Base-by-base conservation (phyloP, 345 rosid genomes). In the Populus tremula region DNA sequence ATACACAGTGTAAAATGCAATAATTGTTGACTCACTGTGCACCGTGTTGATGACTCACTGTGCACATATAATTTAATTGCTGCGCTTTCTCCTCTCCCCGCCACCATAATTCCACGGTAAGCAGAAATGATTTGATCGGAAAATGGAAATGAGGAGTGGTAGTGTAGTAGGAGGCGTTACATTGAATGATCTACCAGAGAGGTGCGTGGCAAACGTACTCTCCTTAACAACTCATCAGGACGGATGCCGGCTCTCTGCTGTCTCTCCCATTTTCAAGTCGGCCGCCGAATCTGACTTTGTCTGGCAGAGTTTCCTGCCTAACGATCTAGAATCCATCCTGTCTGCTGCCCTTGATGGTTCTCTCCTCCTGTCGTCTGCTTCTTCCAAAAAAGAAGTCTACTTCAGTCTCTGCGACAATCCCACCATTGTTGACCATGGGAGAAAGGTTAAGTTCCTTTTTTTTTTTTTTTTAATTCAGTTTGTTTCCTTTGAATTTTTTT, bases 281-380 rank as follows among this genome's bases (percentile, higher is more conserved):
- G 92, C 89, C 4, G 84, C 92, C 1, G 78, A 80, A 1, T 90
- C 94, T 29, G 92, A 91, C 74, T 72, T 82, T 20, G 89, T 90
- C 8, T 90, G 96, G 97, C 84, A 81, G 7, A 61, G 56, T 23
- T 93, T 93, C 82, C 81, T 93, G 41, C 94, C 92, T 0, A 25
- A 84, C 14, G 89, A 88, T 10, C 80, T 81, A 43, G 23, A 53
- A 1, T 54, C 77, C 59, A 49, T 86, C 4, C 31, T 89, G n/a
- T 78, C 87, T 11, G 23, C 35, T 0, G 75, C 89, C 36, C n/a
- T 9, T 50, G 39, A 31, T 25, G 74, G 72, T 36, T 39, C 29
- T 21, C 21, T 14, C 20, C 29, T 62, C 8, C 18, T 65, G 2
- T 21, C 72, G 5, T 67, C 67, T 0, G 39, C 35, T 29, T 43